Conservation (phyloP, 2,329 filamentous ascomycete genomes). For the Emericellopsis atlantica region DNA sequence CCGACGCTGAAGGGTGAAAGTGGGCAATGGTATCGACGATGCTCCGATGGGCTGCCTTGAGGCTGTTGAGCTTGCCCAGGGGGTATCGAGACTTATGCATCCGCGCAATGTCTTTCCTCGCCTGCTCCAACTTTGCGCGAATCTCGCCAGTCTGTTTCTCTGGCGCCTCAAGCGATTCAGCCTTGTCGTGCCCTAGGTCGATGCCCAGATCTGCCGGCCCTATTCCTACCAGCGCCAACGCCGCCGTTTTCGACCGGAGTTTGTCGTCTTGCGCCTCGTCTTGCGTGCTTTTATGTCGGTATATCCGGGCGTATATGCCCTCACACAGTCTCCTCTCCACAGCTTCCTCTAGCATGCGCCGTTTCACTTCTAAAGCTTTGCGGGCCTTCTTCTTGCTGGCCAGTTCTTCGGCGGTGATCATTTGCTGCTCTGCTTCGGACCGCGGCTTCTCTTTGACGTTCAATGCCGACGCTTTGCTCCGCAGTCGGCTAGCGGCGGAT, state of each 20-base stretch:
- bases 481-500: slow-evolving; percentile 42
- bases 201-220: slow-evolving; percentile 75
- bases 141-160: slow-evolving; percentile 55
- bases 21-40: slow-evolving; percentile 77
- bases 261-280: slow-evolving; percentile 95
- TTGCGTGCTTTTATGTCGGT: slow-evolving; percentile 80
- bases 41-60: slow-evolving; percentile 81
- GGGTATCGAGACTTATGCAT: slow-evolving; percentile 88
- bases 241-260: slow-evolving; percentile 84
- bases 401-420: slow-evolving; percentile 83
- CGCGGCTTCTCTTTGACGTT: slow-evolving; percentile 35
- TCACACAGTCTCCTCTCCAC: slow-evolving; percentile 81
- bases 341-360: slow-evolving; percentile 70
- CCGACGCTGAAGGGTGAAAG: slow-evolving; percentile 69
- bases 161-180: slow-evolving; percentile 42
- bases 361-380: slow-evolving; percentile 66
- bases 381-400: slow-evolving; percentile 67
- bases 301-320: slow-evolving; percentile 76
- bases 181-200: slow-evolving; percentile 49
- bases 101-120: slow-evolving; percentile 53
- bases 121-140: slow-evolving; percentile 56
- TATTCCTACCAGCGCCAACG: slow-evolving; percentile 82
- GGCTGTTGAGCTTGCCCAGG: slow-evolving; percentile 76
- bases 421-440: slow-evolving; percentile 53
- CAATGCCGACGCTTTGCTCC: slow-evolving; percentile 43